Evolutionary conservation across 768 basidiomycete genomes (phyloP).

Genomic region (Mycena galericulata): DNA sequence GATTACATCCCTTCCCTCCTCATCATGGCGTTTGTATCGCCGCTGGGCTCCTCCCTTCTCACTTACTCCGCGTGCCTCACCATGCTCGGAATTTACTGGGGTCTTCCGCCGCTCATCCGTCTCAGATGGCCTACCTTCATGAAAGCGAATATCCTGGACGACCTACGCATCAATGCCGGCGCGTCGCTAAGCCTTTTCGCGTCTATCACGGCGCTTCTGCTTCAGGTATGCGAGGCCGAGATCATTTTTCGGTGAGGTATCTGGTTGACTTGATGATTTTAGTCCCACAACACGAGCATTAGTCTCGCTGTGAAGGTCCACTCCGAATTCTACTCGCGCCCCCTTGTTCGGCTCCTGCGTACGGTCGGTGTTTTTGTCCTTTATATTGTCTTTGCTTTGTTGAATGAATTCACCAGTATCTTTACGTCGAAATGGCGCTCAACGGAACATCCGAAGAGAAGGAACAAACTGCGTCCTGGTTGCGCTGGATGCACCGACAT

Average conservation of each 20-base stretch:
- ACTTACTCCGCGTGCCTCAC: not conserved
- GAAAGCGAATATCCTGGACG: constrained; percentile 18
- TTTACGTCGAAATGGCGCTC: constrained; percentile 29
- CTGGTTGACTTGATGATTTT: too few species aligned
- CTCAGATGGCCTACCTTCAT: constrained; percentile 28
- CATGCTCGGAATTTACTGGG: constrained; percentile 4
- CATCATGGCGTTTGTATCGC: constrained; percentile 1
- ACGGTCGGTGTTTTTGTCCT: constrained; percentile 4
- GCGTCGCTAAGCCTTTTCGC: constrained; percentile 24
- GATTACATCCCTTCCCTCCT: constrained; percentile 1
- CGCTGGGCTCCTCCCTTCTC: constrained; percentile 8
- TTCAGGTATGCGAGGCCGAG: constrained; percentile 9
- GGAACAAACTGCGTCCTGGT: constrained; percentile 29
- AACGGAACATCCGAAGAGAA: constrained; percentile 35
- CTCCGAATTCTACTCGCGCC: constrained; percentile 23
- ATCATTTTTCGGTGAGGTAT: too few species aligned
- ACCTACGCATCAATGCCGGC: constrained; percentile 24
- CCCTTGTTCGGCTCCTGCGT: constrained; percentile 25
- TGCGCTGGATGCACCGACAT: constrained; percentile 32
- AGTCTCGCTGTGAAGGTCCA: constrained; percentile 28
- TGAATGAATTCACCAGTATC: constrained; percentile 7
- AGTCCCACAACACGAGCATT: constrained; percentile 28
- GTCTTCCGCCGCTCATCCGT: constrained; percentile 18
- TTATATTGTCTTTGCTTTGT: not conserved
- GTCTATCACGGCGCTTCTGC: constrained; percentile 20